Percentiles rank a stretch among this genome's conserved stretches.
phyloP scores from a whole-genome alignment of 2,329 filamentous ascomycete species.

The Cordyceps cateniannulata region DNA sequence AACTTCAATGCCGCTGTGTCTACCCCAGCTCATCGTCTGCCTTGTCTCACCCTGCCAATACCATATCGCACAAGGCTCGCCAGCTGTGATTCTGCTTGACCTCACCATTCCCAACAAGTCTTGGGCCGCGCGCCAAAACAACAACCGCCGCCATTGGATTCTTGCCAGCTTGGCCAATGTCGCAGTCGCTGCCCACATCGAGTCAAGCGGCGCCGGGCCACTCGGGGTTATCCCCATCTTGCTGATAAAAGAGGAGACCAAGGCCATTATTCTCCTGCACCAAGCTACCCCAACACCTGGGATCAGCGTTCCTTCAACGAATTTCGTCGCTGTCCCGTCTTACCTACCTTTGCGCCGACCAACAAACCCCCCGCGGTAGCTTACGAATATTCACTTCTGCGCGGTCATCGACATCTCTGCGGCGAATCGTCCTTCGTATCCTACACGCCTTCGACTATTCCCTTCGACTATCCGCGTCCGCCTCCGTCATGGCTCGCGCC shows the following conservation, averaged over 20 bases:
- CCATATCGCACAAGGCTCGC: neutral
- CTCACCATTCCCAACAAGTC: conserved; percentile 5
- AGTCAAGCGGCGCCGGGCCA: neutral
- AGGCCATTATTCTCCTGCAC: neutral
- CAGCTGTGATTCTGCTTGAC: neutral
- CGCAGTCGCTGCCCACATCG: neutral
- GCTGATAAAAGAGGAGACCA: conserved; percentile 5
- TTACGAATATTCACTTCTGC: neutral
- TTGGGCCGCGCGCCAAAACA: neutral
- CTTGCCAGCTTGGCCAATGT: neutral
- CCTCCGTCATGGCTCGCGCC: conserved; percentile 1
- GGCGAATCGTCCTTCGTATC: neutral
- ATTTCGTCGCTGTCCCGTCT: neutral
- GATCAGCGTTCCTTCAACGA: conserved; percentile 7
- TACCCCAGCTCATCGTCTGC: neutral
- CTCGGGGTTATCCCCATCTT: neutral
- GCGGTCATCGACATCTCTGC: neutral
- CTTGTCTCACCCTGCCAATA: conserved; percentile 3
- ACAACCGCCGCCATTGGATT: neutral
- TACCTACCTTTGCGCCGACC: neutral
- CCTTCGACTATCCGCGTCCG: neutral
- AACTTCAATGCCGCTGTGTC: too few species aligned
- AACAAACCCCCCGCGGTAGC: neutral
- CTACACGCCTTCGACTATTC: neutral
- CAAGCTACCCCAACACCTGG: neutral